Base-by-base conservation (phyloP, 768 basidiomycete genomes). In the Strobilomyces confusus region DNA sequence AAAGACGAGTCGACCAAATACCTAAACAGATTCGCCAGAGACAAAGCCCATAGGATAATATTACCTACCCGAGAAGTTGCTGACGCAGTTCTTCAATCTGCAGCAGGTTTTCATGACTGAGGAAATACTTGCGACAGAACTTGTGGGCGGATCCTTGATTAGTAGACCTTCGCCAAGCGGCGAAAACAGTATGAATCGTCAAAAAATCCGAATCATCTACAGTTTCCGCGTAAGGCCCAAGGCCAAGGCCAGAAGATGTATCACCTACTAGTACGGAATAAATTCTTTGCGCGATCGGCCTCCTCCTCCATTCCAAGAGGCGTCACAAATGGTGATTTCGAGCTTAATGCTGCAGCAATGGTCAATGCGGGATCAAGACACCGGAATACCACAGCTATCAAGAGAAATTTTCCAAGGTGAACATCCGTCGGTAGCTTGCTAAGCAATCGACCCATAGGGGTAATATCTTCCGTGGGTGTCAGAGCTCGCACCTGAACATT, bases 361-460 rank as follows among this genome's bases (percentile, higher is more conserved):
- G 95, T 97, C 45, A 99, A 76, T n/a, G 93, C 95, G 2, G 95
- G 92, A 70, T 98, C 95, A 56, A 98, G 73, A 66, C 95, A 98
- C 42, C 83, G 82, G 68, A 98, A 90, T 36, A 93, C 67, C 2
- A 87, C 84, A 6, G 94, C 87, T 23, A 85, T 82, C 38, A 98
- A 75, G 15, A 98, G 76, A 66, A 98, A 89, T 73, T 98, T 97
- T 36, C 94, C 95, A 4, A 97, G 80, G 66, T 98, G 92, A 15
- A 98, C 95, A 65, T 99, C 95, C 43, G 93, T 91, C 0, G 95
- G 95, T 36, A 99, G 75, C 66, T 91, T 89, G 73, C 91, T 92
- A 37, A 99, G 77, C 22, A 95, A 74, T 49, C 85, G 77, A 37
- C 95, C 95, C 84, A 98, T 89, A 0, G 94, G 87, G 1, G 95